These are phyloP conservation scores for Cinchona pubescens DNA, from an alignment of 257 asterid species.

Conservation along the genomic window DNA sequence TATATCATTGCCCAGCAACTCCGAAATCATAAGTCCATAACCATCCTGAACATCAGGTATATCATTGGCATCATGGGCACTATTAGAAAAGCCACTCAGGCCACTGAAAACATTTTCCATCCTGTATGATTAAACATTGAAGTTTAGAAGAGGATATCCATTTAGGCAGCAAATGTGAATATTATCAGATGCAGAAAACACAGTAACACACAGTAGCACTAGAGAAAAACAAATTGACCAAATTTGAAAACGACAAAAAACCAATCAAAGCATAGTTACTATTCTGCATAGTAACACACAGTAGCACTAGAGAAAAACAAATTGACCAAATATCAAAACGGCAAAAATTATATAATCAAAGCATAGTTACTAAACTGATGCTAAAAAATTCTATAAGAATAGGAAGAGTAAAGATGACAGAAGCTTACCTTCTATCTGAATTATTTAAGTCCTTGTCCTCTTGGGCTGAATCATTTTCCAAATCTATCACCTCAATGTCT, in stretches of 20 bases:
- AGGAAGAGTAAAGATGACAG: background rate
- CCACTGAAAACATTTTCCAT: conserved; percentile 56
- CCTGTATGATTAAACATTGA: conserved; percentile 42
- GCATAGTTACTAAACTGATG: conserved; percentile 1
- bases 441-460: conserved; percentile 49
- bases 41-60: conserved; percentile 68
- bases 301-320: conserved; percentile 1
- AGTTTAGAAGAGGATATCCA: background rate
- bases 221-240: conserved; percentile 4
- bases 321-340: background rate
- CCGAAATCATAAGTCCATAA: conserved; percentile 86
- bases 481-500: conserved; percentile 85
- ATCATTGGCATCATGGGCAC: conserved; percentile 50
- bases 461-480: conserved; percentile 70
- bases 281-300: background rate
- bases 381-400: background rate
- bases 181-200: conserved; percentile 8
- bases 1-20: conserved; percentile 66
- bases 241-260: background rate
- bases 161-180: conserved; percentile 9
- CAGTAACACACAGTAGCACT: background rate
- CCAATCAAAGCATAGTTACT: background rate
- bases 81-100: conserved; percentile 60
- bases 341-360: background rate
- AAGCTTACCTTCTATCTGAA: conserved; percentile 61